Conservation (phyloP, 345 rosid genomes). For the Cochlearia excelsa region DNA sequence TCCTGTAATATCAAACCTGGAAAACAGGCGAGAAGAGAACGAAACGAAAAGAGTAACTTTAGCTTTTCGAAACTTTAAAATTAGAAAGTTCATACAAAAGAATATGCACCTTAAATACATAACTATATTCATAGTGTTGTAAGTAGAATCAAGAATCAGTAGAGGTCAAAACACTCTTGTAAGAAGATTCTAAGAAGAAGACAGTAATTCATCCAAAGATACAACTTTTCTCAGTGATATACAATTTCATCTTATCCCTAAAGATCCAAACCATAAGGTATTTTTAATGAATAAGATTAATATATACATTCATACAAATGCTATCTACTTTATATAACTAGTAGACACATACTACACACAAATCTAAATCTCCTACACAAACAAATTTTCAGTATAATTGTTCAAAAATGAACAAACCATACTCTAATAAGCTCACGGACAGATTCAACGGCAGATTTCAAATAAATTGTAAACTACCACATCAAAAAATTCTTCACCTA, state of each 20-base stretch:
- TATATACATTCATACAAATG: neutral
- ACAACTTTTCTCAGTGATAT: neutral
- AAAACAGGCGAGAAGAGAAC: constrained; percentile 9
- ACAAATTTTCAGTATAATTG: neutral
- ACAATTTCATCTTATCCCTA: neutral
- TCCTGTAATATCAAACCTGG: constrained; percentile 86
- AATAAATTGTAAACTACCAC: constrained; percentile 9
- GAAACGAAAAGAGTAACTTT: neutral
- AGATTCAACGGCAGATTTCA: constrained; percentile 7
- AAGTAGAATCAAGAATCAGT: constrained; percentile 5
- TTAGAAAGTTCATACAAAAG: neutral
- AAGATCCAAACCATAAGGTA: neutral
- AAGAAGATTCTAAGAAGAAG: too few species aligned
- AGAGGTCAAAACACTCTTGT: constrained; percentile 9
- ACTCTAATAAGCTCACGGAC: neutral
- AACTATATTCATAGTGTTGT: neutral
- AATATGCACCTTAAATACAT: neutral
- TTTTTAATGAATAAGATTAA: neutral
- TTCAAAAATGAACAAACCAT: constrained; percentile 1
- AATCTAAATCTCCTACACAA: constrained; percentile 4
- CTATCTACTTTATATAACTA: neutral
- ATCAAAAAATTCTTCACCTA: neutral
- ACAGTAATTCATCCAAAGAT: neutral
- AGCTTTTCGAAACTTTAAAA: neutral
- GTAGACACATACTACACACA: neutral